Conservation (phyloP, 768 basidiomycete genomes). For the Suillus clintonianus region DNA sequence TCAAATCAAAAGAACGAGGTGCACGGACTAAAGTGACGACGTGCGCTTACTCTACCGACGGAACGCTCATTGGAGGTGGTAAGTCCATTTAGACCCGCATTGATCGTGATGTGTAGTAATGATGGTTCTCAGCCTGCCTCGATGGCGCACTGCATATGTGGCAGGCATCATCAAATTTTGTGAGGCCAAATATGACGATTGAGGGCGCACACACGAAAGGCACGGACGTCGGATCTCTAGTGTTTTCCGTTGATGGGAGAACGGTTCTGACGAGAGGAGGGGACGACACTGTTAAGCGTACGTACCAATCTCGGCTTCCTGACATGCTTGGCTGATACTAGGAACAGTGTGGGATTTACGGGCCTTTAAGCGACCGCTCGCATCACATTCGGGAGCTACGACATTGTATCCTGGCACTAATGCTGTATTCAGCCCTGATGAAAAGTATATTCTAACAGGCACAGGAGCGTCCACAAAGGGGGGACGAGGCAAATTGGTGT, state of each 20-base stretch:
- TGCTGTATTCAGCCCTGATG: constrained; percentile 93
- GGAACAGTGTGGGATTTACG: constrained; percentile 90
- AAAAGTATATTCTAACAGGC: constrained; percentile 86
- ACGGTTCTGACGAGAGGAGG: constrained; percentile 88
- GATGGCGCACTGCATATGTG: constrained; percentile 95
- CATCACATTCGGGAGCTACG: constrained; percentile 58
- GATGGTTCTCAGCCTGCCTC: constrained; percentile 61
- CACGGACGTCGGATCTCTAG: constrained; percentile 83
- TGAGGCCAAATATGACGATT: constrained; percentile 81
- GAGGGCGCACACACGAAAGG: constrained; percentile 88
- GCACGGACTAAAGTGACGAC: constrained; percentile 88
- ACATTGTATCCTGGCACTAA: constrained; percentile 93
- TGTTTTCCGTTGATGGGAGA: constrained; percentile 86
- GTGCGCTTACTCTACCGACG: constrained; percentile 88
- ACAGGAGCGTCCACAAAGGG: constrained; percentile 68
- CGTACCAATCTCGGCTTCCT: constrained; percentile 35
- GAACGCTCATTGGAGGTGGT: constrained; percentile 90
- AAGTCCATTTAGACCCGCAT: constrained; percentile 25
- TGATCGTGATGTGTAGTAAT: constrained; percentile 2
- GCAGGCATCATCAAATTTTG: constrained; percentile 91
- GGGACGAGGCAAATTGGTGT: constrained; percentile 68
- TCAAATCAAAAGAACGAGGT: constrained; percentile 94
- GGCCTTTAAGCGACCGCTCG: constrained; percentile 87
- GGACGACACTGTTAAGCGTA: constrained; percentile 94
- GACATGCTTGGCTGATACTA: constrained; percentile 5